Evolutionary conservation across 129 eudicot species (phyloP).

Genomic region (Ambrosia trifida): DNA sequence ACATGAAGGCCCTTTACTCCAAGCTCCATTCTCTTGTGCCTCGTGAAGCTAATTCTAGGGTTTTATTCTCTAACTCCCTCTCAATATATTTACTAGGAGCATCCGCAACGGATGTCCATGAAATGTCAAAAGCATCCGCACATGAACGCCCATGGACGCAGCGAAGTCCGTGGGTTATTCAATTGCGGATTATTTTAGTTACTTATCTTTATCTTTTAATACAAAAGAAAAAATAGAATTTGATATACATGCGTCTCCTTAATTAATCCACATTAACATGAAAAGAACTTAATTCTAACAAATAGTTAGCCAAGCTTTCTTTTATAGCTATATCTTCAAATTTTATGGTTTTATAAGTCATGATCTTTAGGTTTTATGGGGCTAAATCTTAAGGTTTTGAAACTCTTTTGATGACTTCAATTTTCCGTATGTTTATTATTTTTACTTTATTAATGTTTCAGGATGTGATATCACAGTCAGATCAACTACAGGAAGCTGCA

Average conservation of each 20-base stretch:
- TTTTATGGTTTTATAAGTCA: not conserved
- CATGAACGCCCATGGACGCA: too few relatives aligned
- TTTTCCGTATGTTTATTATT: not conserved
- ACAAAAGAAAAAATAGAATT: too few relatives aligned
- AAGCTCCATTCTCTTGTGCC: conserved; percentile 69
- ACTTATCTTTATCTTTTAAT: not conserved
- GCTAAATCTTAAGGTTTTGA: conserved; percentile 5
- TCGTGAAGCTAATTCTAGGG: conserved; percentile 47
- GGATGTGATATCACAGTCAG: conserved; percentile 62
- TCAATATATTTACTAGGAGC: not conserved
- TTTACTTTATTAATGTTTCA: conserved; percentile 25
- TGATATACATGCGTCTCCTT: too few relatives aligned
- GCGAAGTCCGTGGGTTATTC: too few relatives aligned
- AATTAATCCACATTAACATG: not conserved
- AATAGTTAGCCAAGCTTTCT: not conserved
- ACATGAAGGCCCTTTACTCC: conserved; percentile 68
- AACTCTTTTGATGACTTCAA: not conserved
- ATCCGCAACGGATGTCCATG: too few relatives aligned
- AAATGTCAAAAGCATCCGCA: too few relatives aligned
- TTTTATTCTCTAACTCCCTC: conserved; percentile 17
- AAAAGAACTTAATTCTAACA: not conserved
- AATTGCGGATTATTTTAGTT: not conserved
- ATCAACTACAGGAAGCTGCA: conserved; percentile 73
- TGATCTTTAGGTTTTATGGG: conserved; percentile 5
- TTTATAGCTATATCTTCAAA: not conserved